phyloP scores from a whole-genome alignment of 2,329 filamentous ascomycete genomes.

The Monosporascus sp. region DNA sequence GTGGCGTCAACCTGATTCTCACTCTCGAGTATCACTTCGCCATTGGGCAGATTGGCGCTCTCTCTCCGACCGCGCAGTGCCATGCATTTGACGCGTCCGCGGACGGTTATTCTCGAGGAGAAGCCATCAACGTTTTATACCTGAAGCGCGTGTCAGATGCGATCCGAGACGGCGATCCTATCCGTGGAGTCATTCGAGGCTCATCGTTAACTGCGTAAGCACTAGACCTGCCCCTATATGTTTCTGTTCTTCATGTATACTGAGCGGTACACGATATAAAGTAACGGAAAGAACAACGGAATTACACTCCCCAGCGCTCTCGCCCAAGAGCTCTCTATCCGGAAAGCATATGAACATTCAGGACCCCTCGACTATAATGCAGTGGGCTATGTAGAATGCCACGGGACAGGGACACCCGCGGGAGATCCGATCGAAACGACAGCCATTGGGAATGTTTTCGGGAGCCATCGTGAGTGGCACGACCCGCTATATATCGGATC shows the following conservation, averaged over 20 bases:
- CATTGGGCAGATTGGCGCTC: constrained; percentile 23
- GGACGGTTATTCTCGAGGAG: constrained; percentile 22
- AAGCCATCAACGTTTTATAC: constrained; percentile 13
- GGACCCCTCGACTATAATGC: constrained; percentile 2
- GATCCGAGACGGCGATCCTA: constrained; percentile 9
- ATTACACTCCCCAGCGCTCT: constrained; percentile 17
- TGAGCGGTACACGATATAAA: constrained; percentile 13
- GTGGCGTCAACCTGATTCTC: constrained; percentile 28
- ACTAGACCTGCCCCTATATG: too few species aligned
- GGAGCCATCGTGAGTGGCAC: constrained; percentile 9
- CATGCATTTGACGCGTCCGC: constrained; percentile 22
- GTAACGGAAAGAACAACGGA: constrained; percentile 10
- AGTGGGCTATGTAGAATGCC: too few species aligned
- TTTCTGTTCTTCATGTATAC: too few species aligned
- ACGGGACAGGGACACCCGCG: constrained; percentile 14
- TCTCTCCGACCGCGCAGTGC: constrained; percentile 25
- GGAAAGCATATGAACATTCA: constrained; percentile 1
- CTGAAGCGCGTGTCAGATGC: constrained; percentile 12
- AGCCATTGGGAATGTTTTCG: constrained; percentile 15
- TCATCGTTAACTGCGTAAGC: too few species aligned
- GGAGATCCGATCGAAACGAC: constrained; percentile 19
- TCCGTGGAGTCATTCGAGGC: constrained; percentile 13
- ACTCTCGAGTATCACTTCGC: constrained; percentile 22
- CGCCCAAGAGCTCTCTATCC: constrained; percentile 4
- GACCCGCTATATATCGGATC: constrained; percentile 13